These are phyloP conservation scores for Bothriochloa decipiens DNA, from an alignment of 176 grass and related monocot species.

Conservation along the genomic window DNA sequence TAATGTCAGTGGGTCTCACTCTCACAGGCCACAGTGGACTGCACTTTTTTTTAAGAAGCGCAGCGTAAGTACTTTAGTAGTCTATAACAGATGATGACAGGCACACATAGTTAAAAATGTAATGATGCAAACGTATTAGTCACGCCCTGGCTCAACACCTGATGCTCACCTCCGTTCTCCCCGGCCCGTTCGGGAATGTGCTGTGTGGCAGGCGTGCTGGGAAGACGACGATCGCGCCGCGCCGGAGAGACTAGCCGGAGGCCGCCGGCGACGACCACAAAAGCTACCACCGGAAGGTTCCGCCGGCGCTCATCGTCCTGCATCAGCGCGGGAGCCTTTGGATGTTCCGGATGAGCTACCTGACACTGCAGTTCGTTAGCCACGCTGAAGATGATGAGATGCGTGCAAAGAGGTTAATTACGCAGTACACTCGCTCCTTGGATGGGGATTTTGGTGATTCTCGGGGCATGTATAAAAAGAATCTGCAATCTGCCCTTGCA, in stretches of 20 bases:
- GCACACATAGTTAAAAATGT: background rate
- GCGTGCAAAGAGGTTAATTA: constrained; percentile 7
- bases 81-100: background rate
- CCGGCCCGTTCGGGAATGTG: background rate
- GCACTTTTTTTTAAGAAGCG: background rate
- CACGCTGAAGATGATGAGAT: background rate
- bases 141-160: background rate
- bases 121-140: background rate
- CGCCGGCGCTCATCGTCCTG: constrained; percentile 3
- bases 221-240: constrained; percentile 33
- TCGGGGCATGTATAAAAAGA: constrained; percentile 44
- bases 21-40: background rate
- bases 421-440: background rate
- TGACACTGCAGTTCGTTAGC: background rate
- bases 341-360: background rate
- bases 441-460: constrained; percentile 43
- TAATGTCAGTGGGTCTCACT: constrained; percentile 4
- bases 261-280: background rate
- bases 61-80: background rate
- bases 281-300: background rate
- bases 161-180: background rate
- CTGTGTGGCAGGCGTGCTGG: constrained; percentile 52
- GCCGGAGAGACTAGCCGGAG: constrained; percentile 44
- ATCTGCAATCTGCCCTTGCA: constrained; percentile 30
- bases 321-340: background rate